Evolutionary conservation across 106 monocot species (phyloP).

Genomic region (Alisma plantagoaquatica): DNA sequence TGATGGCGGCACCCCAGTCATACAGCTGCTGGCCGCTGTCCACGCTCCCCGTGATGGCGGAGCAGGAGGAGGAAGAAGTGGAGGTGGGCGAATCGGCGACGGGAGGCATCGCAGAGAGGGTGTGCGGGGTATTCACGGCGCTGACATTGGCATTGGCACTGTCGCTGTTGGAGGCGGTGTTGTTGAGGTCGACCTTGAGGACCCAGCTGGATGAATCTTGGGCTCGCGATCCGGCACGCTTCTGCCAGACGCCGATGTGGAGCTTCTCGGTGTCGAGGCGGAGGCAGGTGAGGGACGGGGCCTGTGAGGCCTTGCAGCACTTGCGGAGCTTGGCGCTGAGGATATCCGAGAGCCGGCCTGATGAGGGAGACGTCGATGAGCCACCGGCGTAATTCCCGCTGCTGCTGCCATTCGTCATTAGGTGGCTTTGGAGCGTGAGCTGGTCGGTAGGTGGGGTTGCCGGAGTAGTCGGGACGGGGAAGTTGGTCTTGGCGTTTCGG

Average conservation of each 20-base stretch:
- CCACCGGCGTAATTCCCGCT: no score
- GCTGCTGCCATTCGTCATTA: no score
- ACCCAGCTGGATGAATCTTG: constrained; percentile 68
- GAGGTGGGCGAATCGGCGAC: no score
- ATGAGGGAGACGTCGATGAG: no score
- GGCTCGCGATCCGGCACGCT: constrained; percentile 72
- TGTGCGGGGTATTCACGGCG: no score
- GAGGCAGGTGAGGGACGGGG: constrained; percentile 89
- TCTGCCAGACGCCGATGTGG: constrained; percentile 97
- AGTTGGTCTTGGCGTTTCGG: constrained; percentile 94
- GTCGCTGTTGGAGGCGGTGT: no score
- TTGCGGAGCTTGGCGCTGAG: constrained; percentile 77
- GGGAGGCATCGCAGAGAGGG: no score
- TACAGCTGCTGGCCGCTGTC: not conserved
- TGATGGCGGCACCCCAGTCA: constrained; percentile 3
- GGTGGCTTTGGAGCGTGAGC: constrained; percentile 3
- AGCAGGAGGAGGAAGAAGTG: not conserved
- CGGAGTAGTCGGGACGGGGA: constrained; percentile 35
- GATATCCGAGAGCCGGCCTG: constrained; percentile 15
- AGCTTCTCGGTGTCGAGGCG: constrained; percentile 89
- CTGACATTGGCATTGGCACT: no score
- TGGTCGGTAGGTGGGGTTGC: constrained; percentile 1
- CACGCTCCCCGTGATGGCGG: not conserved
- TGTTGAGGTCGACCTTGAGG: constrained; percentile 73
- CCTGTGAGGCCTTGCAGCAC: constrained; percentile 72